Evolutionary conservation across 768 basidiomycete genomes (phyloP), one percentile per base, ranked within the genome.

Genomic region (Phanerodontia chrysosporium): DNA sequence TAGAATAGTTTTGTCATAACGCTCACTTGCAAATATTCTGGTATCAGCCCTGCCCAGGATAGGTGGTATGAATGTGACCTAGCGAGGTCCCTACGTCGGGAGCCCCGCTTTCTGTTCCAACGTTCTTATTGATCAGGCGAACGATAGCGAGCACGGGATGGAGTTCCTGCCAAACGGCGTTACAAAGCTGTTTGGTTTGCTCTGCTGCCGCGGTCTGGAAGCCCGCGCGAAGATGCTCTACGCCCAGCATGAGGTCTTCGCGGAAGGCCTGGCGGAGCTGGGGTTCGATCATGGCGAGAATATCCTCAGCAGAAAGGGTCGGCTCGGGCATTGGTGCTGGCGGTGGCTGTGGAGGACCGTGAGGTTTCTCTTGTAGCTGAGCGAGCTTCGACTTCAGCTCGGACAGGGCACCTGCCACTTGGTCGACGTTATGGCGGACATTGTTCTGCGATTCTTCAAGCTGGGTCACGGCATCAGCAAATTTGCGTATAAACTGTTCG

Each of bases 131-230:
- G 12, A 59, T 54, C 22, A 45, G 32, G 8, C 9, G 16, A 24
- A 35, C 51, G n/a, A 54, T 14, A 21, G 35, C 14, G 5, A 59
- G 52, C 6, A 32, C 44, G 18, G 58, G 58, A 10, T 45, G 39
- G 18, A 59, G 45, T 10, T 45, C 51, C 13, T 35, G 14, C 58
- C 51, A 59, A 14, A 59, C 51, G 4, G 24, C 44, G 12, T 48
- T 21, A 51, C 51, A 54, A 4, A 59, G 22, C 18, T 53, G 35
- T 16, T 25, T 35, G 22, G 53, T 35, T 22, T 53, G 51, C 24
- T 53, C 2, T 9, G 10, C 21, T 16, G 22, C 13, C 5, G 58
- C 49, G 25, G 21, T 21, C 22, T 53, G 44, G 32, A 54, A 42
- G 18, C 49, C 45, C 13, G 16, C 22, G 22, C 27, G 45, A 1